A percentile compares a stretch with the other conserved stretches of the same genome.
These are phyloP conservation scores for Quercus suber DNA, from an alignment of 306 rosid genomes.

Conservation along the genomic window DNA sequence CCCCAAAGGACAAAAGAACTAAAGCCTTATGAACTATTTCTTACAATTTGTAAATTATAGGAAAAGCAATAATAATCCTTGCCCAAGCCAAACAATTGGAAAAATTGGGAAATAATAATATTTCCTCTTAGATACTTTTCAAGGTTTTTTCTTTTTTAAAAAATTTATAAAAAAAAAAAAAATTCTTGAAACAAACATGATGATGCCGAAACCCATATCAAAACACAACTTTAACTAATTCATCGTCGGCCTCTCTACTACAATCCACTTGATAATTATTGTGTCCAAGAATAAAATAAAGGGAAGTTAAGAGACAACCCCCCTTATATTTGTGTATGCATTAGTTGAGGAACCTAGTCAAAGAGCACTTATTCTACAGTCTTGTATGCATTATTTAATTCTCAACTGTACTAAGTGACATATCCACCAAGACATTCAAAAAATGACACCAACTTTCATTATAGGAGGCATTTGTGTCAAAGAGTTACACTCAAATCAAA, in stretches of 20 bases:
- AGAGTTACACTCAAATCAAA: not conserved
- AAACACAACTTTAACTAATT: too few relatives aligned
- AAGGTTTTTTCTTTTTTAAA: too few relatives aligned
- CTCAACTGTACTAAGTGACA: constrained; percentile 23
- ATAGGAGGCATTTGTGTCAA: not conserved
- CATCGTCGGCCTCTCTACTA: not conserved
- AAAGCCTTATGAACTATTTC: too few relatives aligned
- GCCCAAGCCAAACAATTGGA: too few relatives aligned
- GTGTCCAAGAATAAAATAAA: constrained; percentile 35
- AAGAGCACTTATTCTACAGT: constrained; percentile 40
- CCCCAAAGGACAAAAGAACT: not conserved
- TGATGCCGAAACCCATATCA: too few relatives aligned
- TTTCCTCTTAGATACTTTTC: too few relatives aligned
- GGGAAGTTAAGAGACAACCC: constrained; percentile 25
- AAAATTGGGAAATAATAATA: too few relatives aligned
- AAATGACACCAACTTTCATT: constrained; percentile 9
- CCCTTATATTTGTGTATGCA: constrained; percentile 18
- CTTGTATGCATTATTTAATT: constrained; percentile 19
- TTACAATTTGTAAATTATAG: too few relatives aligned
- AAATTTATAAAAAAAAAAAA: too few relatives aligned
- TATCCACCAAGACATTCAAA: constrained; percentile 24
- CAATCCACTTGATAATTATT: constrained; percentile 30
- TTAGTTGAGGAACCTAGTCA: constrained; percentile 34
- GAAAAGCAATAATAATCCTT: too few relatives aligned
- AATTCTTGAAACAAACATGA: too few relatives aligned